These are phyloP conservation scores for Exserohilum turcica DNA, from an alignment of 2,329 filamentous ascomycete genomes.

Conservation along the genomic window DNA sequence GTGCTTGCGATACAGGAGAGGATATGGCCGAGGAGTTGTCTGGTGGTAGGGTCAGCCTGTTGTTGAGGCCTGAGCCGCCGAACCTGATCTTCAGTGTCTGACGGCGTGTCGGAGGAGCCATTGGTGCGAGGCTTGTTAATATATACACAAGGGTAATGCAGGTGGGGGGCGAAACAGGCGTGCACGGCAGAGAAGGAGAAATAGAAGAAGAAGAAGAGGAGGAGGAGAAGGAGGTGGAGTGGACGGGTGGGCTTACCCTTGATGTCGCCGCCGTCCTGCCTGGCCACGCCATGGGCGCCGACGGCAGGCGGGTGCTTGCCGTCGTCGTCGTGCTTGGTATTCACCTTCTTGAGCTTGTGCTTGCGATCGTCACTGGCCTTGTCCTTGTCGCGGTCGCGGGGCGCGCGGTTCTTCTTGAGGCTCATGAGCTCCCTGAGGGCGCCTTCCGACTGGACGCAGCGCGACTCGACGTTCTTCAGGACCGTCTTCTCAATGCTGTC, in stretches of 20 bases:
- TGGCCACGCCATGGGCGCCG: slow-evolving; percentile 66
- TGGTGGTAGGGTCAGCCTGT: slow-evolving; percentile 20
- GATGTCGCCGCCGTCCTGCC: slow-evolving; percentile 67
- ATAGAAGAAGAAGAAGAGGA: not conserved
- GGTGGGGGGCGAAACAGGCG: not conserved
- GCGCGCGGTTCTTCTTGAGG: slow-evolving; percentile 65
- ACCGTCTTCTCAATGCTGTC: slow-evolving; percentile 66
- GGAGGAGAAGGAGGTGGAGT: not conserved
- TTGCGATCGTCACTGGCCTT: slow-evolving; percentile 53
- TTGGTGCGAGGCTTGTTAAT: not conserved
- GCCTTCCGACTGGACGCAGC: slow-evolving; percentile 70
- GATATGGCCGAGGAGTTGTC: slow-evolving; percentile 49
- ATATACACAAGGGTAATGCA: not conserved
- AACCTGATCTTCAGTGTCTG: slow-evolving; percentile 5
- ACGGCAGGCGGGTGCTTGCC: slow-evolving; percentile 65
- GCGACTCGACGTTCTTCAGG: slow-evolving; percentile 51
- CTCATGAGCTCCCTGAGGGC: slow-evolving; percentile 73
- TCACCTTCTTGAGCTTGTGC: slow-evolving; percentile 61
- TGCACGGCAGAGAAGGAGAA: no score
- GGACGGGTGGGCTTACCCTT: slow-evolving; percentile 52
- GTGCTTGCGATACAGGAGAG: slow-evolving; percentile 51
- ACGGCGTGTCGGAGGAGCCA: not conserved
- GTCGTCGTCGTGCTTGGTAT: slow-evolving; percentile 76
- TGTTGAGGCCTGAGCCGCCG: not conserved
- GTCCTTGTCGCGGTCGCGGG: slow-evolving; percentile 59